A percentile compares a stretch with the other conserved stretches of the same genome.
phyloP scores from a whole-genome alignment of 345 rosid genomes.

The Zanthoxylum bungeanum region DNA sequence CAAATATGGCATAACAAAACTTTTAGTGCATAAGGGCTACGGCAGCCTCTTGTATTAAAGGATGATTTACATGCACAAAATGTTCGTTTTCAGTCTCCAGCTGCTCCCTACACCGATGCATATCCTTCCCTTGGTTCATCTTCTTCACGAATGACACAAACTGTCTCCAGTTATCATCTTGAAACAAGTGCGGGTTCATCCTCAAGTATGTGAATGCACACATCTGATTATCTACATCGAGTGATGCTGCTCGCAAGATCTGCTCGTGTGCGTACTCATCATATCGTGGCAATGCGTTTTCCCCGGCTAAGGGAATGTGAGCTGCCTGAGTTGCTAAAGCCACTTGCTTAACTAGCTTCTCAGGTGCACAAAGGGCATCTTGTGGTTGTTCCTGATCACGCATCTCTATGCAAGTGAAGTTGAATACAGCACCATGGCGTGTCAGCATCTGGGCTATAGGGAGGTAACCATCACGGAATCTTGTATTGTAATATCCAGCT shows the following conservation, averaged over 20 bases:
- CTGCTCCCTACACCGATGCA: constrained; percentile 60
- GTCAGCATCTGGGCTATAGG: constrained; percentile 93
- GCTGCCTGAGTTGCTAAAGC: constrained; percentile 70
- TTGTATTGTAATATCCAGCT: constrained; percentile 94
- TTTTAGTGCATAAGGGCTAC: constrained; percentile 60
- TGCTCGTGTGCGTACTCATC: constrained; percentile 77
- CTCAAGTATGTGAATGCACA: constrained; percentile 97
- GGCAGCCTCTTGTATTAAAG: constrained; percentile 74
- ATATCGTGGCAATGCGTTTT: constrained; percentile 83
- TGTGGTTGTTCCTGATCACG: constrained; percentile 97
- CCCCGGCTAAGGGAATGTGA: constrained; percentile 80
- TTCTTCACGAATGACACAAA: constrained; percentile 90
- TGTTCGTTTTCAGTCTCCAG: constrained; percentile 92
- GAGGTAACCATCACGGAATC: constrained; percentile 82
- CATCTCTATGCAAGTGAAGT: constrained; percentile 97
- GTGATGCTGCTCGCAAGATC: constrained; percentile 60
- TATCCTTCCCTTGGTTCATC: constrained; percentile 78
- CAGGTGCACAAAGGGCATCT: constrained; percentile 88
- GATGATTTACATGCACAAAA: constrained; percentile 69
- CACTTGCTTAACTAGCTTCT: constrained; percentile 90
- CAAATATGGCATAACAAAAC: no score
- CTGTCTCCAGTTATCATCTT: constrained; percentile 74
- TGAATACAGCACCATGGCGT: constrained; percentile 80
- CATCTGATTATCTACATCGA: constrained; percentile 66
- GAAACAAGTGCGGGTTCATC: constrained; percentile 80